Percentiles rank a stretch among this genome's conserved stretches.
Conservation (phyloP, 1,139 yeast genomes). For the Candida sp. region DNA sequence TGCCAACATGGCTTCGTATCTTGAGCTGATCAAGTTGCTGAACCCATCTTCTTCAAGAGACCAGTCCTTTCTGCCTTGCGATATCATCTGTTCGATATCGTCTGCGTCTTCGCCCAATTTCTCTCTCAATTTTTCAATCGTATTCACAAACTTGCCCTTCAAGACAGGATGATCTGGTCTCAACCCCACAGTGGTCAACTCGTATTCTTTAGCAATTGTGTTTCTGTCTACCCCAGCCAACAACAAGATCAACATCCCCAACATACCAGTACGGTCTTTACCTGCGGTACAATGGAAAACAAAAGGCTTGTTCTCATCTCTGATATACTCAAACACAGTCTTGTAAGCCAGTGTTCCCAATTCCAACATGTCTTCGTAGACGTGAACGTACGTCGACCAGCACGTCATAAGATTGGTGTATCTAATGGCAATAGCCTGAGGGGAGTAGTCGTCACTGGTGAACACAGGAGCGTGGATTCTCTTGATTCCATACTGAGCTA, state of each 20-base stretch:
- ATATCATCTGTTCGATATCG: slow-evolving; percentile 32
- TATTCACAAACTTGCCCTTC: slow-evolving; percentile 32
- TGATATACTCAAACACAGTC: slow-evolving; percentile 53
- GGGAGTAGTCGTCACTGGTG: slow-evolving; percentile 60
- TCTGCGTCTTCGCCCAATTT: slow-evolving; percentile 47
- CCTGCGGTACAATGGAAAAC: slow-evolving; percentile 87
- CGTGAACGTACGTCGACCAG: slow-evolving; percentile 66
- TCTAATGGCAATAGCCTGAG: slow-evolving; percentile 64
- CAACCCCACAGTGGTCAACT: slow-evolving; percentile 72
- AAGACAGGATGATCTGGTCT: slow-evolving; percentile 50
- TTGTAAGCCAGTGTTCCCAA: slow-evolving; percentile 51
- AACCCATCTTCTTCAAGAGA: slow-evolving; percentile 52
- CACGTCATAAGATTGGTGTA: slow-evolving; percentile 62
- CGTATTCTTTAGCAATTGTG: slow-evolving; percentile 55
- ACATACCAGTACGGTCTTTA: slow-evolving; percentile 83
- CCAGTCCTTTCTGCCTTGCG: slow-evolving; percentile 45
- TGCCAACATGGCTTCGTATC: slow-evolving; percentile 75
- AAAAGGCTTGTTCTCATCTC: slow-evolving; percentile 53
- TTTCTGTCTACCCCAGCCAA: slow-evolving; percentile 69
- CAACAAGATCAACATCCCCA: slow-evolving; percentile 68
- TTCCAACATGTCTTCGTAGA: slow-evolving; percentile 63
- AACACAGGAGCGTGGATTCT: slow-evolving; percentile 67
- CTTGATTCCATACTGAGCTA: slow-evolving; percentile 47
- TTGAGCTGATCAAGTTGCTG: slow-evolving; percentile 63
- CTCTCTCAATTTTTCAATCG: slow-evolving; percentile 31